A percentile compares a stretch with the other conserved stretches of the same genome.
phyloP scores from a whole-genome alignment of 208 protist species.

The Phytomonas serpens region DNA sequence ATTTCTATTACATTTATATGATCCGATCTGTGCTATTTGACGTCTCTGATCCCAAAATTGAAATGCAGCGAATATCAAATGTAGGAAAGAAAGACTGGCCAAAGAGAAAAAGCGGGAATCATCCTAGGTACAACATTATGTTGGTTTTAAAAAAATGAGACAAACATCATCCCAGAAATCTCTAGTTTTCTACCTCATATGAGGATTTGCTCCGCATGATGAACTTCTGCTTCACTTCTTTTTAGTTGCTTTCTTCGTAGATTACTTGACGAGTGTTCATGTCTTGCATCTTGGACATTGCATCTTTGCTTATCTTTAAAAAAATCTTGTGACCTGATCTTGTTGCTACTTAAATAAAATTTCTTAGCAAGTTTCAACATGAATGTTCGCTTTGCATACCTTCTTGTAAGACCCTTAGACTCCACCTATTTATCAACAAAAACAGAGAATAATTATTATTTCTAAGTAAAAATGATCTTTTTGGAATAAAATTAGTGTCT shows the following conservation, averaged over 20 bases:
- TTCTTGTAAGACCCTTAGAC: slow-evolving; percentile 19
- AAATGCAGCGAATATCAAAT: too few species aligned
- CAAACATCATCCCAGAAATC: neutral
- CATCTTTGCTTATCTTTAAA: slow-evolving; percentile 19
- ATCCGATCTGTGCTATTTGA: neutral
- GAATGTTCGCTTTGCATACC: slow-evolving; percentile 11
- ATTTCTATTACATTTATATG: too few species aligned
- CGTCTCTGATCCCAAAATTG: too few species aligned
- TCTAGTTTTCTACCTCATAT: neutral
- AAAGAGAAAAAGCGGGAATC: slow-evolving; percentile 4
- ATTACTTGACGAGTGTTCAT: slow-evolving; percentile 13
- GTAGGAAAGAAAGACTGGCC: too few species aligned
- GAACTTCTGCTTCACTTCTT: slow-evolving; percentile 13
- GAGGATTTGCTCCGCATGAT: neutral
- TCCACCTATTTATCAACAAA: slow-evolving; percentile 14
- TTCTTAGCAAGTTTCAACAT: slow-evolving; percentile 16
- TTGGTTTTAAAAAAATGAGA: neutral
- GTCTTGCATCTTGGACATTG: slow-evolving; percentile 19
- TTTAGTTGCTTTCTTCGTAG: slow-evolving; percentile 18
- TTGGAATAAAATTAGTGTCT: neutral
- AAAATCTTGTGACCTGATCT: slow-evolving; percentile 3
- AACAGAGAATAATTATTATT: neutral
- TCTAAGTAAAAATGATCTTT: slow-evolving; percentile 18
- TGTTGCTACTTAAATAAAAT: slow-evolving; percentile 6
- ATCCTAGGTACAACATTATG: neutral